These are phyloP conservation scores for Moesziomyces antarcticus DNA, from an alignment of 1,284 basidiomycete species.

Conservation along the genomic window DNA sequence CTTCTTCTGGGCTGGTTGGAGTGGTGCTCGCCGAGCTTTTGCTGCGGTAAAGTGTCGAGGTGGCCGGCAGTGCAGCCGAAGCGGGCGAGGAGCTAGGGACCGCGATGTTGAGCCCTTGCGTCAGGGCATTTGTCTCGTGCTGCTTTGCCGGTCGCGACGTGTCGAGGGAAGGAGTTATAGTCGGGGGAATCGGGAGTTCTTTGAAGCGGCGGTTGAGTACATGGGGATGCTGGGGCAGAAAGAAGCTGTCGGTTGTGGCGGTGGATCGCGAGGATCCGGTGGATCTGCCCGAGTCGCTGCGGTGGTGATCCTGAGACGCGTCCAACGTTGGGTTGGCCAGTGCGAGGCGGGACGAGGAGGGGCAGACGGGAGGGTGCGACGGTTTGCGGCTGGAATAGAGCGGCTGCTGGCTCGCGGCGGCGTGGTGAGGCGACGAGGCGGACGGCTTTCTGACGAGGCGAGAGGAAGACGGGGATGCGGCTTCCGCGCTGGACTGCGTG, in stretches of 20 bases:
- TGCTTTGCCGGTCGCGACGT: not conserved
- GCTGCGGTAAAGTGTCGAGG: slow-evolving; percentile 21
- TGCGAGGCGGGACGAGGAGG: slow-evolving; percentile 18
- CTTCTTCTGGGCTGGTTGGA: slow-evolving; percentile 47
- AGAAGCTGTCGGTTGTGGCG: slow-evolving; percentile 38
- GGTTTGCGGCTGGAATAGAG: slow-evolving; percentile 14
- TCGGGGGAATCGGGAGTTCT: slow-evolving; percentile 20
- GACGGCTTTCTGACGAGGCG: slow-evolving; percentile 22
- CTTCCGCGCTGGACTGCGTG: slow-evolving; percentile 16
- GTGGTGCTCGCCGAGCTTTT: slow-evolving; percentile 48
- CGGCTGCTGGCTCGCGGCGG: slow-evolving; percentile 7
- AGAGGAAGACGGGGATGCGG: slow-evolving; percentile 8
- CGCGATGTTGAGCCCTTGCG: slow-evolving; percentile 20
- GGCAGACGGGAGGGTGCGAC: slow-evolving; percentile 12
- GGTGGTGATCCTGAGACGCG: slow-evolving; percentile 31
- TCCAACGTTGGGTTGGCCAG: slow-evolving; percentile 13
- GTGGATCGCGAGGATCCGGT: slow-evolving; percentile 40
- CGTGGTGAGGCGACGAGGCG: slow-evolving; percentile 12
- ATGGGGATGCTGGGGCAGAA: slow-evolving; percentile 35
- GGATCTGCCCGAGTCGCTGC: slow-evolving; percentile 41
- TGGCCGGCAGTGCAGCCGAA: slow-evolving; percentile 1
- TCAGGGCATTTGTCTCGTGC: not conserved
- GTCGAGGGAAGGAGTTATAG: slow-evolving; percentile 13
- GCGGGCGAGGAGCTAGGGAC: not conserved
- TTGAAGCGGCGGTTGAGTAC: slow-evolving; percentile 18